phyloP scores from a whole-genome alignment of 768 basidiomycete genomes.

The Peribolospora baueri region DNA sequence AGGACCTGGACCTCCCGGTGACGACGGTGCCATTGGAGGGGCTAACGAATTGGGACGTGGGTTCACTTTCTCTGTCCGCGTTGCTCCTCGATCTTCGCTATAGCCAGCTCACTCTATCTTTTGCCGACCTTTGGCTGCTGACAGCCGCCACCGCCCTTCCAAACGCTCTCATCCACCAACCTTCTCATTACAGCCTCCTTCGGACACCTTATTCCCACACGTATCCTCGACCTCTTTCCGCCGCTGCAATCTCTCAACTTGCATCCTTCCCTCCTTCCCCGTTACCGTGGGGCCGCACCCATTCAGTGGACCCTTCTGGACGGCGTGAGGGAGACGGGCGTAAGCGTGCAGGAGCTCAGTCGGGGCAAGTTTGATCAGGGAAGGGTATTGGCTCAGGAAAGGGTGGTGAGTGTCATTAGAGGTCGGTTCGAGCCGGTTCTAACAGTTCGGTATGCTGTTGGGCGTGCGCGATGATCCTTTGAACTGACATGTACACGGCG shows the following conservation, averaged over 20 bases:
- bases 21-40: conserved; percentile 2
- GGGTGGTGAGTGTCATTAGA: neutral
- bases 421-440: no score
- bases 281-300: conserved; percentile 12
- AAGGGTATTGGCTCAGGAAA: conserved; percentile 1
- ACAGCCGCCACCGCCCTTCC: neutral
- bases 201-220: conserved; percentile 12
- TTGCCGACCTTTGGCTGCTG: neutral
- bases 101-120: neutral
- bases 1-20: conserved; percentile 2
- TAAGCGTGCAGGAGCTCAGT: conserved; percentile 3
- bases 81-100: neutral
- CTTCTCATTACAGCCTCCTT: conserved; percentile 14
- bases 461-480: neutral
- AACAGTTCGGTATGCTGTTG: no score
- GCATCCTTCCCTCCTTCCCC: conserved; percentile 13
- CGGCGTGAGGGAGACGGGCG: conserved; percentile 7
- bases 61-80: neutral
- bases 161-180: neutral
- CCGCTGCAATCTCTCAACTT: conserved; percentile 12
- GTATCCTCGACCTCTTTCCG: conserved; percentile 7
- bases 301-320: conserved; percentile 12
- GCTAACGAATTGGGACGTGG: conserved; percentile 6
- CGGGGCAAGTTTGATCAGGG: conserved; percentile 4
- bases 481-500: neutral